Evolutionary conservation across 148 eudicot genomes (phyloP).

Genomic region (Heliamphora exappendiculata): DNA sequence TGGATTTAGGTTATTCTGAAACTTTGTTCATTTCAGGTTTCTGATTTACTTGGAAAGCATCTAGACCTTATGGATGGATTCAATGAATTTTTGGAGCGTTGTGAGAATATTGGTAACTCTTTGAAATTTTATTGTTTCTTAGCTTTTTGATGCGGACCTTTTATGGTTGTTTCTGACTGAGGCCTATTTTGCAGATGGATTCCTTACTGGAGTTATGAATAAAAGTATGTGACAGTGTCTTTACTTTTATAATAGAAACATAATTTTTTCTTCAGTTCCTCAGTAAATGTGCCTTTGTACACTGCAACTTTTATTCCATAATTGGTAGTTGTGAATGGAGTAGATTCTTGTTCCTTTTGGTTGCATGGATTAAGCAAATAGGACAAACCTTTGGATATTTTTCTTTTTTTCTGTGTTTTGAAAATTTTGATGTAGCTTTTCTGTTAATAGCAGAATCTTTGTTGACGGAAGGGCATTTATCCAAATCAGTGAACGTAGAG

Average conservation of each 20-base stretch:
- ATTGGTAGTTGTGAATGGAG: neutral
- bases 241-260: neutral
- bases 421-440: slow-evolving; percentile 9
- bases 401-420: neutral
- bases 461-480: slow-evolving; percentile 58
- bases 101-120: slow-evolving; percentile 69
- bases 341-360: neutral
- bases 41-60: slow-evolving; percentile 79
- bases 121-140: slow-evolving; percentile 6
- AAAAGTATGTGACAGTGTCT: slow-evolving; percentile 54
- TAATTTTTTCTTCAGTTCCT: neutral
- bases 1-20: slow-evolving; percentile 8
- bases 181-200: slow-evolving; percentile 65
- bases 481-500: slow-evolving; percentile 44
- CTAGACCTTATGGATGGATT: slow-evolving; percentile 99
- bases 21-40: slow-evolving; percentile 46
- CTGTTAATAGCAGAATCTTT: slow-evolving; percentile 48
- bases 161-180: slow-evolving; percentile 8
- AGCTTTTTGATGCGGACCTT: slow-evolving; percentile 9
- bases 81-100: slow-evolving; percentile 75
- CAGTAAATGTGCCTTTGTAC: neutral
- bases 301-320: neutral
- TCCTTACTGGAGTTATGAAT: slow-evolving; percentile 81
- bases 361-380: neutral
- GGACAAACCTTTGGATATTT: neutral